These are phyloP conservation scores for Ceratocystis smalleyi DNA, from an alignment of 2,329 filamentous ascomycete species.

Conservation along the genomic window DNA sequence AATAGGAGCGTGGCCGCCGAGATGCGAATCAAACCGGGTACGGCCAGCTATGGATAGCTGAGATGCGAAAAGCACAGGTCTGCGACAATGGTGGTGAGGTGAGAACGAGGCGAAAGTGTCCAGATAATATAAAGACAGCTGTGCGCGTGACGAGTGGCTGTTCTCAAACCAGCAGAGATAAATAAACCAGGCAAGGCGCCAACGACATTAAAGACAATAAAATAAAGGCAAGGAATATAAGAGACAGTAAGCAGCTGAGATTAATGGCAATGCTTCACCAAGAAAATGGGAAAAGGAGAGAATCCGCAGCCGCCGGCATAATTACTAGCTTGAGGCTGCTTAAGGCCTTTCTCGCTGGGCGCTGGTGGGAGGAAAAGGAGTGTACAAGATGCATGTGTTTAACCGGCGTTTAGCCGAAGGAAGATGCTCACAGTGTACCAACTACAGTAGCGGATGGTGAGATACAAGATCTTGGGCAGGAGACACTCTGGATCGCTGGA, in stretches of 20 bases:
- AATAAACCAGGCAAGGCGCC: neutral
- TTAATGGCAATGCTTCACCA: neutral
- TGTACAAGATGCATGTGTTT: neutral
- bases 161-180: neutral
- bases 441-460: too few relatives aligned
- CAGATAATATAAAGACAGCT: too few relatives aligned
- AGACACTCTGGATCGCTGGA: too few relatives aligned
- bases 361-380: neutral
- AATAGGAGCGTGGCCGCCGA: too few relatives aligned
- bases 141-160: too few relatives aligned
- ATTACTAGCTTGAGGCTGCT: neutral
- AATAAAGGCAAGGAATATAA: neutral
- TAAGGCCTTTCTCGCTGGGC: neutral
- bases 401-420: neutral
- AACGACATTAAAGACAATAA: neutral
- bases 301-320: neutral
- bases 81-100: too few relatives aligned
- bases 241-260: neutral
- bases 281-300: neutral
- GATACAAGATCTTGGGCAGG: too few relatives aligned
- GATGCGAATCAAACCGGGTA: too few relatives aligned
- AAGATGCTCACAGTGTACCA: too few relatives aligned
- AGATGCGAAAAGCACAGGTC: too few relatives aligned
- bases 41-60: too few relatives aligned
- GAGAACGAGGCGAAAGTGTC: too few relatives aligned